Conservation (phyloP, 768 basidiomycete genomes). For the Tylopilus rubrobrunneus region DNA sequence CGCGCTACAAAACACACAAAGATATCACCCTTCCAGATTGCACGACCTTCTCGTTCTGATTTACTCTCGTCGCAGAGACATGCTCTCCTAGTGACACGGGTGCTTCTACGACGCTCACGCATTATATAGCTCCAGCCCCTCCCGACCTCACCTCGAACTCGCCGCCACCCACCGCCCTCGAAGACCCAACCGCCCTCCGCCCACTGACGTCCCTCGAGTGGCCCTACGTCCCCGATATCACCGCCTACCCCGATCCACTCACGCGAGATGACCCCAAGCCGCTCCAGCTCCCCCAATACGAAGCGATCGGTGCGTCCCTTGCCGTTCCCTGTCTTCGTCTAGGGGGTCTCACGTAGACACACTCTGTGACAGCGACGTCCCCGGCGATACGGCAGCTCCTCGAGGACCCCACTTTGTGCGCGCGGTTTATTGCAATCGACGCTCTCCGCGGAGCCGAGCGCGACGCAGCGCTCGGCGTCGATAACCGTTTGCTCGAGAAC, state of each 20-base stretch:
- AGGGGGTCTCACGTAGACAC: no score
- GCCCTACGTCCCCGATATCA: conserved; percentile 83
- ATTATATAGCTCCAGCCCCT: no score
- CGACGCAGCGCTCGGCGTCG: conserved; percentile 51
- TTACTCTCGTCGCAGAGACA: no score
- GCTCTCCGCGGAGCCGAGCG: conserved; percentile 45
- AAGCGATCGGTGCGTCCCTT: conserved; percentile 63
- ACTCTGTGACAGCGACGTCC: conserved; percentile 55
- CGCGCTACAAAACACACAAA: no score
- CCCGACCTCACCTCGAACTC: no score
- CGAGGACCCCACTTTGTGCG: no score
- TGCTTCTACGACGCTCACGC: no score
- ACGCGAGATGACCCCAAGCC: conserved; percentile 83
- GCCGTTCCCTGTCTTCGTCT: no score
- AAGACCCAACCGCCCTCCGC: conserved; percentile 45
- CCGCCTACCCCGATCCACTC: conserved; percentile 78
- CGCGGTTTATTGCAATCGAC: conserved; percentile 39
- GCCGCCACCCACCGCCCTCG: conserved; percentile 10
- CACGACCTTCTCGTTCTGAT: no score
- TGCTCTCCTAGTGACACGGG: no score
- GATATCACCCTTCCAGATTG: no score
- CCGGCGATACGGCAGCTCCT: conserved; percentile 55
- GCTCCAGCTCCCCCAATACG: conserved; percentile 63
- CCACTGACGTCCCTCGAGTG: conserved; percentile 75
- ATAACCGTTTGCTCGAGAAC: conserved; percentile 38